phyloP scores from a whole-genome alignment of 129 eudicot genomes.

The Calendula officinalis region DNA sequence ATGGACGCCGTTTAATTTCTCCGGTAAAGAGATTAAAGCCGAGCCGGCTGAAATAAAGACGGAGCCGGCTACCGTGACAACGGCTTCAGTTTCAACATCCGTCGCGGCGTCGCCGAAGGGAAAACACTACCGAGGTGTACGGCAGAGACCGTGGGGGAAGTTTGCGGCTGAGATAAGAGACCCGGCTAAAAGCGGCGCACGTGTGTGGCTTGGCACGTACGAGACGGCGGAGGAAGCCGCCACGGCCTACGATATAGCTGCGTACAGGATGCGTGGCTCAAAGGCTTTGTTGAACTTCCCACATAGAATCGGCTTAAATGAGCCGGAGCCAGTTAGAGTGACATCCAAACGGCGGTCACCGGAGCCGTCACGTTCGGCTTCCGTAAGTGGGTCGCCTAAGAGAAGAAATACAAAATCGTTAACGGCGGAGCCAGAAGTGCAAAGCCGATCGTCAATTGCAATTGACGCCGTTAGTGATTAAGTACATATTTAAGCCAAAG shows the following conservation, averaged over 20 bases:
- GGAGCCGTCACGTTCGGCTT: conserved; percentile 53
- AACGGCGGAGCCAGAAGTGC: conserved; percentile 52
- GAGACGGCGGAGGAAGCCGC: conserved; percentile 96
- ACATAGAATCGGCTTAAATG: conserved; percentile 55
- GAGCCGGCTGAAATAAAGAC: conserved; percentile 36
- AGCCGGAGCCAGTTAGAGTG: conserved; percentile 78
- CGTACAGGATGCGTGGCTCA: conserved; percentile 83
- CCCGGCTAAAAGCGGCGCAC: conserved; percentile 82
- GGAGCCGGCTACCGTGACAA: conserved; percentile 17
- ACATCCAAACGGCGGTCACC: conserved; percentile 70
- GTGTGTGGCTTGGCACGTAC: conserved; percentile 93
- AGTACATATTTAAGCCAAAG: conserved; percentile 15
- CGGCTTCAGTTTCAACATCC: conserved; percentile 20
- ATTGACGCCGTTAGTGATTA: conserved; percentile 39
- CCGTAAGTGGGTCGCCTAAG: conserved; percentile 60
- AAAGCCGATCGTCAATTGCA: conserved; percentile 47
- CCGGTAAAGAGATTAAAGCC: conserved; percentile 37
- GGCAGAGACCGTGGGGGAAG: conserved; percentile 90
- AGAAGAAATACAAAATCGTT: conserved; percentile 40
- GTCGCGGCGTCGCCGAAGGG: conserved; percentile 39
- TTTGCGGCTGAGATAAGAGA: conserved; percentile 91
- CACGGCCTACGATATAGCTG: conserved; percentile 75
- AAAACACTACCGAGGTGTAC: conserved; percentile 69
- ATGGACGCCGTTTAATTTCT: conserved; percentile 67
- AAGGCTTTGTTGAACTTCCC: conserved; percentile 81